phyloP scores from a whole-genome alignment of 176 grass and related monocot genomes.

The Oryza glumipatula region DNA sequence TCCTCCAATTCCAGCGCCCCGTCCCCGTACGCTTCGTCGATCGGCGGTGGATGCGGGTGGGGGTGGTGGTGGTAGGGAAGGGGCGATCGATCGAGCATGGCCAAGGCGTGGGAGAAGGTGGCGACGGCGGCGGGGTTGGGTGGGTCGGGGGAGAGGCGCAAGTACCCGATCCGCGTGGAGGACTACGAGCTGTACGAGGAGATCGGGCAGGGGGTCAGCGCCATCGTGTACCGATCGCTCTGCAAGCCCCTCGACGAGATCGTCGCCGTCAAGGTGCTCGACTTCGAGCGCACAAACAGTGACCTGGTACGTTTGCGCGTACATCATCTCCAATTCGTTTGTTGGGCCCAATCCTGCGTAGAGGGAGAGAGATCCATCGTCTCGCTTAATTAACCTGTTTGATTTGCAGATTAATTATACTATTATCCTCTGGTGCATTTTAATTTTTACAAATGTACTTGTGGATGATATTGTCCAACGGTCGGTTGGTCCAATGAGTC shows the following conservation, averaged over 20 bases:
- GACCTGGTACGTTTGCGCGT: conserved; percentile 52
- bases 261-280: conserved; percentile 92
- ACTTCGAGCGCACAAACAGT: conserved; percentile 90
- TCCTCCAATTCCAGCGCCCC: neutral
- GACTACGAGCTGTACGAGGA: conserved; percentile 91
- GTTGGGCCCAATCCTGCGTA: neutral
- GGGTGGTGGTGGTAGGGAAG: neutral
- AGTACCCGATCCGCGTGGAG: conserved; percentile 73
- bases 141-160: conserved; percentile 58
- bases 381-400: neutral
- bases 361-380: neutral
- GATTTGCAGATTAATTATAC: neutral
- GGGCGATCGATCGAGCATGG: conserved; percentile 11
- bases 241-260: conserved; percentile 69
- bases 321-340: neutral
- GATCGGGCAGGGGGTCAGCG: conserved; percentile 89
- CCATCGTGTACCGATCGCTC: conserved; percentile 75
- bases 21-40: neutral
- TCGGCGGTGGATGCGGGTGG: neutral
- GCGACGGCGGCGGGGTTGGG: neutral
- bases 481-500: neutral
- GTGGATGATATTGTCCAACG: neutral
- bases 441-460: neutral
- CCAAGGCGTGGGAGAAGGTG: conserved; percentile 15
- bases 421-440: neutral